A percentile compares a stretch with the other conserved stretches of the same genome.
Conservation (phyloP, 148 eudicot species). For the Arctostaphylos glauca region DNA sequence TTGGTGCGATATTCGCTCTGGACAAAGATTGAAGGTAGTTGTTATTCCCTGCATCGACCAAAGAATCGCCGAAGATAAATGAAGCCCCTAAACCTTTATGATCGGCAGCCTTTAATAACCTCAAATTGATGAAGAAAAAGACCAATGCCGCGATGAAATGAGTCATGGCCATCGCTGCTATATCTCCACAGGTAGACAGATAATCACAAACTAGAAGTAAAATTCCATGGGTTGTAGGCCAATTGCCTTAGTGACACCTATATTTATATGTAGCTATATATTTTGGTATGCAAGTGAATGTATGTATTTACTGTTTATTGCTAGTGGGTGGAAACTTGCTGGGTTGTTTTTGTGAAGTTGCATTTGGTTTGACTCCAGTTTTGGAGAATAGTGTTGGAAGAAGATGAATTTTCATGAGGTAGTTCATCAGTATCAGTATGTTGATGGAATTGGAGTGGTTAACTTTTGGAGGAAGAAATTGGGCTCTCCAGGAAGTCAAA, state of each 20-base stretch:
- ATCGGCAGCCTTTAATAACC: slow-evolving; percentile 21
- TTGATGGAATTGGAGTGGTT: slow-evolving; percentile 17
- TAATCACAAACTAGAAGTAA: neutral
- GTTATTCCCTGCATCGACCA: slow-evolving; percentile 92
- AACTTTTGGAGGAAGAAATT: neutral
- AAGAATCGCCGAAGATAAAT: slow-evolving; percentile 85
- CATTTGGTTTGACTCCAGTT: slow-evolving; percentile 22
- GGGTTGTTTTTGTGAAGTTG: slow-evolving; percentile 7
- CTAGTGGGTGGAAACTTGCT: slow-evolving; percentile 14
- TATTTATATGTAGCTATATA: neutral
- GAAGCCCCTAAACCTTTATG: slow-evolving; percentile 55
- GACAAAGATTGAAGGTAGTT: slow-evolving; percentile 72
- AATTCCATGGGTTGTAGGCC: neutral
- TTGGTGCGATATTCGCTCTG: slow-evolving; percentile 63
- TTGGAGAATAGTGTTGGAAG: neutral
- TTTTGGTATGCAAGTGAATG: neutral
- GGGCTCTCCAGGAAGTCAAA: neutral
- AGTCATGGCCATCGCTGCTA: slow-evolving; percentile 26
- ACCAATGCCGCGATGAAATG: slow-evolving; percentile 18
- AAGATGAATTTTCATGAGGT: slow-evolving; percentile 30
- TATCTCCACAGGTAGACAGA: slow-evolving; percentile 16
- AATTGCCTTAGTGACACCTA: neutral
- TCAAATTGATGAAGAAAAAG: slow-evolving; percentile 17
- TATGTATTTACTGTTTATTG: neutral
- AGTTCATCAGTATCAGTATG: slow-evolving; percentile 41